phyloP scores from a whole-genome alignment of 345 rosid genomes.

The Hirschfeldia incana region DNA sequence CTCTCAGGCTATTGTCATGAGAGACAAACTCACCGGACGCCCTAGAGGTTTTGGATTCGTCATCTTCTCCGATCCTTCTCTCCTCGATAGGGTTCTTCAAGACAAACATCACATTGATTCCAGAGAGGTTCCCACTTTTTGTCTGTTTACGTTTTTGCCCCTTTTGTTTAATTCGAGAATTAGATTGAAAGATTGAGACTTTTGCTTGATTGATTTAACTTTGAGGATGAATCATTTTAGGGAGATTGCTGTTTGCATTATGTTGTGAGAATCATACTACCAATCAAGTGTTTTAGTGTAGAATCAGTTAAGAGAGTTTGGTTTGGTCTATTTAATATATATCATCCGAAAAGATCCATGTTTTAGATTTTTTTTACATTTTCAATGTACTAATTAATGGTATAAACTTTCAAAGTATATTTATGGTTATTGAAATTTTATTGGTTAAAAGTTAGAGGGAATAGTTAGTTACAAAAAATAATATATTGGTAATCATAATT shows the following conservation, averaged over 20 bases:
- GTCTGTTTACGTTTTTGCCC: neutral
- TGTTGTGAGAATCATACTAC: too few relatives aligned
- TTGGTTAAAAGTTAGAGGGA: too few relatives aligned
- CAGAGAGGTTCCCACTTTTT: conserved; percentile 49
- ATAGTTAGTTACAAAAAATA: too few relatives aligned
- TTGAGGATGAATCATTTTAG: neutral
- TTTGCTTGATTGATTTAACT: neutral
- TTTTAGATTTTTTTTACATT: too few relatives aligned
- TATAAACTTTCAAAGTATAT: too few relatives aligned
- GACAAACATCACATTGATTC: conserved; percentile 70
- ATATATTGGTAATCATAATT: too few relatives aligned
- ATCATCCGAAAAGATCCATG: too few relatives aligned
- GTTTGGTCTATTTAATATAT: neutral
- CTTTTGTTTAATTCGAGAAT: neutral
- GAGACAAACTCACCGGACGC: conserved; percentile 64
- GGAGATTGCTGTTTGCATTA: neutral
- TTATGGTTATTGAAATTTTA: too few relatives aligned
- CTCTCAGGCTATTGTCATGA: conserved; percentile 63
- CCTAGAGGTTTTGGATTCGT: conserved; percentile 85
- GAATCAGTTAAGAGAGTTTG: neutral
- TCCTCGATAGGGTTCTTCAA: conserved; percentile 65
- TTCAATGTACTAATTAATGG: too few relatives aligned
- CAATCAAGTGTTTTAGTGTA: neutral
- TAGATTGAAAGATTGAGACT: neutral
- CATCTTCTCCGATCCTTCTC: conserved; percentile 67